Percentiles rank a stretch among this genome's conserved stretches.
These are phyloP conservation scores for Goffeauzyma gilvescens DNA, from an alignment of 768 basidiomycete genomes.

Conservation along the genomic window DNA sequence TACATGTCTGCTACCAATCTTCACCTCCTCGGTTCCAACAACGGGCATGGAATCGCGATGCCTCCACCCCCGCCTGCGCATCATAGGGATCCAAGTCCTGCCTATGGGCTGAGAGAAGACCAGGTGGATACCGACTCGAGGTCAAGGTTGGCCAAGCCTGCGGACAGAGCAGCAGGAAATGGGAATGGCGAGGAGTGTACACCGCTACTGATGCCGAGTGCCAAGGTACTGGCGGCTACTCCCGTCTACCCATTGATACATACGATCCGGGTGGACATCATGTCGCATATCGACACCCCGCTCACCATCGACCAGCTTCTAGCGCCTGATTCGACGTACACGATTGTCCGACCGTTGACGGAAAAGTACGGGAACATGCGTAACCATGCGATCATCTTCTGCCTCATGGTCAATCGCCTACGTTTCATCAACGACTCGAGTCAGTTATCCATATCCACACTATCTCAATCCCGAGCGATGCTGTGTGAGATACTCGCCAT, in stretches of 20 bases:
- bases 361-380: constrained; percentile 67
- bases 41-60: too few species aligned
- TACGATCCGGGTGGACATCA: constrained; percentile 40
- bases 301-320: constrained; percentile 61
- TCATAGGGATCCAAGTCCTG: too few species aligned
- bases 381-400: constrained; percentile 68
- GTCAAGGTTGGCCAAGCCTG: too few species aligned
- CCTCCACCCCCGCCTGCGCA: too few species aligned
- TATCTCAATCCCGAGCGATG: constrained; percentile 56
- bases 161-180: too few species aligned
- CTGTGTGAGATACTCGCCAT: constrained; percentile 84
- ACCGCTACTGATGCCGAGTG: too few species aligned
- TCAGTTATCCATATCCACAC: constrained; percentile 42
- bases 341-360: constrained; percentile 65
- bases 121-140: too few species aligned
- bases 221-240: constrained; percentile 30
- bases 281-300: constrained; percentile 45
- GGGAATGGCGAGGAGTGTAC: too few species aligned
- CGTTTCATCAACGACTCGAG: constrained; percentile 65
- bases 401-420: constrained; percentile 67
- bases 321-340: constrained; percentile 75
- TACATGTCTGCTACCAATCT: too few species aligned
- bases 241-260: constrained; percentile 66
- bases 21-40: too few species aligned
- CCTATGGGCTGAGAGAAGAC: too few species aligned